phyloP scores from a whole-genome alignment of 768 basidiomycete species.

The Chalciporus piperatus region DNA sequence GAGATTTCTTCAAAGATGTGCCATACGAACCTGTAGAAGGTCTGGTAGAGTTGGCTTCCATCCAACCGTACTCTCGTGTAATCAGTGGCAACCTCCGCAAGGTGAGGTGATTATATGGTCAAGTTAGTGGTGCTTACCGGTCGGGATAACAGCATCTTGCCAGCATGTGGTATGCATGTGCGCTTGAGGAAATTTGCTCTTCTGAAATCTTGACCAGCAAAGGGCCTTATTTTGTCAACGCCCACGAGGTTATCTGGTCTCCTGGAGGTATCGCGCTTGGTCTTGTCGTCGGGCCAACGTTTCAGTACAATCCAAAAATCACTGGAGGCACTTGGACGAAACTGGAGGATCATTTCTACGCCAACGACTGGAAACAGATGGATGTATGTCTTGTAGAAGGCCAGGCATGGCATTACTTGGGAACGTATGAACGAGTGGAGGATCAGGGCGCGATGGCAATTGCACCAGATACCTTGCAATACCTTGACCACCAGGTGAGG shows the following conservation, averaged over 20 bases:
- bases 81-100: conserved; percentile 2
- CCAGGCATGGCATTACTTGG: conserved; percentile 17
- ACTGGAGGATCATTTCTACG: conserved; percentile 5
- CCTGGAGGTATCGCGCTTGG: conserved; percentile 21
- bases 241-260: conserved; percentile 22
- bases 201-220: conserved; percentile 5
- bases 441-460: conserved; percentile 11
- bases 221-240: conserved; percentile 10
- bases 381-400: conserved; percentile 16
- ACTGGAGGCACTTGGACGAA: conserved; percentile 17
- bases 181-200: neutral
- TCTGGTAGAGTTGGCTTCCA: conserved; percentile 11
- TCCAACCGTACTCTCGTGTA: neutral
- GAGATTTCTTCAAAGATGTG: conserved; percentile 1
- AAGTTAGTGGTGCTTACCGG: neutral
- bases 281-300: conserved; percentile 22
- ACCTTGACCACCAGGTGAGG: conserved; percentile 11
- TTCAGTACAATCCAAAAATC: conserved; percentile 27
- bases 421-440: conserved; percentile 26
- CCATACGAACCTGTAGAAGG: conserved; percentile 13
- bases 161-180: conserved; percentile 8
- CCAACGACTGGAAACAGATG: conserved; percentile 14
- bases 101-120: conserved; percentile 11
- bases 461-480: conserved; percentile 8
- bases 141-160: conserved; percentile 4